Evolutionary conservation across 2,329 filamentous ascomycete species (phyloP), one percentile per base, ranked within the genome.

Genomic region (Penicillium sp.): DNA sequence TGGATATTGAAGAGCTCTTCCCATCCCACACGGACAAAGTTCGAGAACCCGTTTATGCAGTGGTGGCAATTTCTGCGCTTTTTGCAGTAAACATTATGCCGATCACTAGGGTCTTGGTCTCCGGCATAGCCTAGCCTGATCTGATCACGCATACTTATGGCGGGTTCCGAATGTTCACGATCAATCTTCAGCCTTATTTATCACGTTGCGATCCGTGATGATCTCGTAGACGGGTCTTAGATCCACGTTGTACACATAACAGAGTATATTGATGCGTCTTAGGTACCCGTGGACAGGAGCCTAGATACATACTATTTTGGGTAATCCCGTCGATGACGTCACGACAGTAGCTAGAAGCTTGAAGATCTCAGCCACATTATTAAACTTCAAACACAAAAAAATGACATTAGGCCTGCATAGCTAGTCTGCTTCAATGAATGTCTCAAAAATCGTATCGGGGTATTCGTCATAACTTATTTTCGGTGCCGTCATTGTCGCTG

Each of bases 391-490:
- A 42, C 19, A 21, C 19, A 7, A 42, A 42, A 42, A 31, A 3
- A 2, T 31, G 27, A 9, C 31, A 49, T 8, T 19, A 42, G 16
- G 11, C n/a, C 39, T 13, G n/a, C n/a, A 22, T 13, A 42, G 39
- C 39, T 50, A 50, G 19, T 48, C 50, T 13, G 50, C 42, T 49
- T 61, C 42, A 24, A 62, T 31, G 10, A 62, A 55, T 9, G 35
- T 55, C 19, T 62, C 60, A 43, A 62, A 62, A 21, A 54, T 31
- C 11, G 42, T 26, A 7, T 60, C 55, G 2, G 53, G 39, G 24
- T 26, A 49, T 26, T 54, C 57, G 5, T 43, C 48, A 9, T 53
- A 31, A 14, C 11, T 22, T 31, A 10, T 31, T n/a, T 31, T 37
- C 5, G 27, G 27, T 7, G 49, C n/a, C 7, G 56, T 45, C 33